Evolutionary conservation across 345 rosid genomes (phyloP).

Genomic region (Heritiera fomes): DNA sequence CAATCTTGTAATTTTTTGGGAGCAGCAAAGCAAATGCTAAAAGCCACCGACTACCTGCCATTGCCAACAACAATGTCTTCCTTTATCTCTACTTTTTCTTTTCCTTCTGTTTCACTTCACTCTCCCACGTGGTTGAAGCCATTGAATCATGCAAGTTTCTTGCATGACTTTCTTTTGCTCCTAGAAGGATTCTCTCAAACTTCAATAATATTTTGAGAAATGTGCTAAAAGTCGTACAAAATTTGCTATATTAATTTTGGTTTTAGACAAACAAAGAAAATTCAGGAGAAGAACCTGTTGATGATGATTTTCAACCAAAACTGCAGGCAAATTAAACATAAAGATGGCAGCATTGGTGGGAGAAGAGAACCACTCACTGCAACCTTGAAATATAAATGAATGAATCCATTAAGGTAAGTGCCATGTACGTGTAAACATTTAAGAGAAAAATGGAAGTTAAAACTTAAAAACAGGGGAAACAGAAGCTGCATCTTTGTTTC

Average conservation of each 20-base stretch:
- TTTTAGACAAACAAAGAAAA: not conserved
- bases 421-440: not conserved
- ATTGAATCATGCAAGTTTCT: not conserved
- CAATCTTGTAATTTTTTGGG: not conserved
- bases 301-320: not conserved
- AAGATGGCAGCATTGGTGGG: not conserved
- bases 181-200: no score
- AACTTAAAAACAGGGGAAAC: not conserved
- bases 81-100: not conserved
- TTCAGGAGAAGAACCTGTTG: not conserved
- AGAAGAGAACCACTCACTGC: not conserved
- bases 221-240: not conserved
- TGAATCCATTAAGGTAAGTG: not conserved
- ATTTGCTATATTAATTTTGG: not conserved
- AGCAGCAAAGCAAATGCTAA: not conserved
- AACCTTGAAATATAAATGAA: slow-evolving; percentile 1
- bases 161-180: no score
- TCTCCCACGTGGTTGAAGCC: not conserved
- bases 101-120: not conserved
- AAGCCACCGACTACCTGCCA: not conserved
- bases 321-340: slow-evolving; percentile 1
- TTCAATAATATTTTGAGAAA: not conserved
- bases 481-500: not conserved
- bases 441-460: slow-evolving; percentile 5
- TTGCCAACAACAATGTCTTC: no score